Percentiles rank a stretch among this genome's conserved stretches.
phyloP scores from a whole-genome alignment of 345 rosid genomes.

The Hevea brasiliensis region DNA sequence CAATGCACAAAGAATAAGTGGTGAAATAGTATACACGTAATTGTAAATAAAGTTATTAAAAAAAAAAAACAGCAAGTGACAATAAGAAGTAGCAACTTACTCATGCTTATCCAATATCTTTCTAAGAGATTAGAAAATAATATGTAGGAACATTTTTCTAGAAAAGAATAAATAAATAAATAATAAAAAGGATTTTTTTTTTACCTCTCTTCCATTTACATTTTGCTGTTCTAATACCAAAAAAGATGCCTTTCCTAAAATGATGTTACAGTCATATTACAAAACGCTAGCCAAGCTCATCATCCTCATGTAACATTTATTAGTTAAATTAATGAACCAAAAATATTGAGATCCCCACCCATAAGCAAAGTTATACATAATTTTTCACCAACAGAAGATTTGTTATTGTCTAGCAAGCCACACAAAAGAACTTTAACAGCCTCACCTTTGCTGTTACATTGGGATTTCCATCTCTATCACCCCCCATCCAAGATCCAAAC shows the following conservation, averaged over 20 bases:
- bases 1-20: background rate
- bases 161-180: background rate
- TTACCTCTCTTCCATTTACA: background rate
- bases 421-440: constrained; percentile 1
- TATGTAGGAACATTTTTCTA: background rate
- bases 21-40: background rate
- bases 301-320: background rate
- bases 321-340: background rate
- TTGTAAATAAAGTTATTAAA: background rate
- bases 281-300: background rate
- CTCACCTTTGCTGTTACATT: constrained; percentile 87
- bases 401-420: background rate
- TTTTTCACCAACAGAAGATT: background rate
- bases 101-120: background rate
- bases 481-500: constrained; percentile 99
- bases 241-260: background rate
- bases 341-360: background rate
- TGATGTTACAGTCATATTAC: background rate
- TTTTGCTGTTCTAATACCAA: background rate
- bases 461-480: constrained; percentile 98
- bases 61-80: background rate
- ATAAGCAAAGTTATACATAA: background rate
- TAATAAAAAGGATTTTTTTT: too few species aligned
- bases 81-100: background rate
- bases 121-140: background rate